These are phyloP conservation scores for Venturia asperata DNA, from an alignment of 2,329 filamentous ascomycete species.

Conservation along the genomic window DNA sequence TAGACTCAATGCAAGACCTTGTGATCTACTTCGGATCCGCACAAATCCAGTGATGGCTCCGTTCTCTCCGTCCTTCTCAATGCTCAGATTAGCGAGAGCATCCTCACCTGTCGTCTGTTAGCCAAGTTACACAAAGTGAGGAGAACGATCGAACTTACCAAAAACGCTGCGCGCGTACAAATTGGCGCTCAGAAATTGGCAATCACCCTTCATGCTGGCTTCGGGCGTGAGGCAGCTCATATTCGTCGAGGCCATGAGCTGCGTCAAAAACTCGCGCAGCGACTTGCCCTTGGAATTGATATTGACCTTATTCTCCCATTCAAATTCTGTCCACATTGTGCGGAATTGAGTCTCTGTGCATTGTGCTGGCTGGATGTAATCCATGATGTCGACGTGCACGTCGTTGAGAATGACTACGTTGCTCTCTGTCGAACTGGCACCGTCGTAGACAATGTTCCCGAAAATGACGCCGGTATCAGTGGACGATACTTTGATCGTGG, in stretches of 20 bases:
- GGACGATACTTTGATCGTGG: conserved; percentile 96
- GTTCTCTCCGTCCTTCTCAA: conserved; percentile 93
- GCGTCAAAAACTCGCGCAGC: conserved; percentile 82
- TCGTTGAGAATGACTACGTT: conserved; percentile 98
- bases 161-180: conserved; percentile 95
- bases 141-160: conserved; percentile 58
- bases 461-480: conserved; percentile 99
- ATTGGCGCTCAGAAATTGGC: conserved; percentile 95
- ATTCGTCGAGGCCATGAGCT: conserved; percentile 95
- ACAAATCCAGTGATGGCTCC: conserved; percentile 96
- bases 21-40: conserved; percentile 91
- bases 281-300: conserved; percentile 96
- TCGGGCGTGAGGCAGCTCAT: conserved; percentile 98
- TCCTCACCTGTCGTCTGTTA: conserved; percentile 70
- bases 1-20: conserved; percentile 87
- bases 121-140: conserved; percentile 14
- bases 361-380: conserved; percentile 95
- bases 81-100: conserved; percentile 91
- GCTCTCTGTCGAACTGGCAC: conserved; percentile 81
- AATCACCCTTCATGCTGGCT: conserved; percentile 92
- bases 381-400: conserved; percentile 98
- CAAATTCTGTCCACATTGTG: conserved; percentile 99
- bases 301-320: conserved; percentile 99
- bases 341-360: conserved; percentile 98
- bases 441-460: conserved; percentile 96